Evolutionary conservation across 768 basidiomycete species (phyloP).

Genomic region (Russula dissimulans): DNA sequence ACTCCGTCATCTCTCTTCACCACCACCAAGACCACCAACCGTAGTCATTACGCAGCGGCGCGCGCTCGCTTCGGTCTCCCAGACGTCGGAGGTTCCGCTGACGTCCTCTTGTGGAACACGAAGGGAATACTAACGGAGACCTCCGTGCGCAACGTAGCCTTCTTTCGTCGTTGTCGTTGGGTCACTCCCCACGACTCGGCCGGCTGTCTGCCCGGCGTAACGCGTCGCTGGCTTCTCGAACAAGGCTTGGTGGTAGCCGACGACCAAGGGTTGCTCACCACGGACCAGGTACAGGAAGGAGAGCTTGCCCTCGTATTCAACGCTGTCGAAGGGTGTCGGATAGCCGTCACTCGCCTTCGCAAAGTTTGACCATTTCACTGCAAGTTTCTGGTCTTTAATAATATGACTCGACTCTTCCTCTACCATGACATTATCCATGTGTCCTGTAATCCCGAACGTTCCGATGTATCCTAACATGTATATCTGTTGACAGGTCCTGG

Average conservation of each 20-base stretch:
- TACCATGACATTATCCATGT: neutral
- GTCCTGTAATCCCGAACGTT: neutral
- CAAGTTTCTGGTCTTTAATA: neutral
- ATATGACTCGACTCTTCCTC: neutral
- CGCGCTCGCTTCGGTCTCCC: constrained; percentile 43
- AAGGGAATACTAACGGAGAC: constrained; percentile 48
- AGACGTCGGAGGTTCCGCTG: constrained; percentile 24
- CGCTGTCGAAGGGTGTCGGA: constrained; percentile 57
- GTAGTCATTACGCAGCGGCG: constrained; percentile 51
- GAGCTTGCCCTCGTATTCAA: constrained; percentile 67
- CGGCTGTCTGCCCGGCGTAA: constrained; percentile 67
- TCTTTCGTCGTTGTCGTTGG: constrained; percentile 50
- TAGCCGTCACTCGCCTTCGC: constrained; percentile 27
- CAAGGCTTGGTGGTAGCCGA: constrained; percentile 42
- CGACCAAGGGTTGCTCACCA: constrained; percentile 11
- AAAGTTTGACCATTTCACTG: neutral
- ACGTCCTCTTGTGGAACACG: constrained; percentile 58
- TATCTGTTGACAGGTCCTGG: neutral
- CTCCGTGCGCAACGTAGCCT: constrained; percentile 63
- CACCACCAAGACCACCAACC: constrained; percentile 60
- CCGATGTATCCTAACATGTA: neutral
- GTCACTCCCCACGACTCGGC: constrained; percentile 50
- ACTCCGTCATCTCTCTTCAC: constrained; percentile 52
- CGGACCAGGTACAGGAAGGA: constrained; percentile 34
- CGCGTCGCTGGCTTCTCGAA: constrained; percentile 61